Evolutionary conservation across 306 rosid genomes (phyloP), one percentile per base, ranked within the genome.

Genomic region (Mucuna pruriens): DNA sequence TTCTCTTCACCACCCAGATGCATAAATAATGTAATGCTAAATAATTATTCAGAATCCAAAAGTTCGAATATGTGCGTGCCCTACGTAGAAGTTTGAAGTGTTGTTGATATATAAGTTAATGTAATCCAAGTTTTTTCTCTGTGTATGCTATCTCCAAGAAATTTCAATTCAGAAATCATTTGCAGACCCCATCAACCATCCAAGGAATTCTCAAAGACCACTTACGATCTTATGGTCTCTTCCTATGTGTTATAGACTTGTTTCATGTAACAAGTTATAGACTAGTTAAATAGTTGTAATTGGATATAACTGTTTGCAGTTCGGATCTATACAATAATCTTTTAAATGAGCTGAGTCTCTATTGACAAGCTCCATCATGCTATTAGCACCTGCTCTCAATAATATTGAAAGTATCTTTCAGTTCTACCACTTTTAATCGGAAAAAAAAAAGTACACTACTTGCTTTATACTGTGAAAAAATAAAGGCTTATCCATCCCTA

Each of bases 1-100:
- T 52, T 46, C 20, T 66, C 15, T 73, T 71, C 75, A 71, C 6
- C 86, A 20, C 6, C 26, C 9, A 72, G 33, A 83, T 4, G 39
- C 40, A 54, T 73, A 62, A 34, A 55, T 69, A 48, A 57, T 76
- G 25, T 71, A 68, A 12, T 64, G 31, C 33, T 73, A 57, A 78
- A 78, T 72, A 73, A 33, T 51, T 64, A 62, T 45, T 76, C 31
- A 54, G 73, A 74, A 55, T 23, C 48, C 57, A 20, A 67, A 77
- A 25, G 12, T 10, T 44, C 57, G 22, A 63, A 54, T 33, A 40
- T 19, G 63, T 31, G 10, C 20, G n/a, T 48, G 39, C n/a, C n/a
- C n/a, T n/a, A n/a, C n/a, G n/a, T n/a, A 13, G 12, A 57, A 31
- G 55, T 42, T 54, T 49, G 63, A 9, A 38, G 52, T 71, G 80